Conservation (phyloP, 1,284 basidiomycete species). For the Schizophyllum commune region DNA sequence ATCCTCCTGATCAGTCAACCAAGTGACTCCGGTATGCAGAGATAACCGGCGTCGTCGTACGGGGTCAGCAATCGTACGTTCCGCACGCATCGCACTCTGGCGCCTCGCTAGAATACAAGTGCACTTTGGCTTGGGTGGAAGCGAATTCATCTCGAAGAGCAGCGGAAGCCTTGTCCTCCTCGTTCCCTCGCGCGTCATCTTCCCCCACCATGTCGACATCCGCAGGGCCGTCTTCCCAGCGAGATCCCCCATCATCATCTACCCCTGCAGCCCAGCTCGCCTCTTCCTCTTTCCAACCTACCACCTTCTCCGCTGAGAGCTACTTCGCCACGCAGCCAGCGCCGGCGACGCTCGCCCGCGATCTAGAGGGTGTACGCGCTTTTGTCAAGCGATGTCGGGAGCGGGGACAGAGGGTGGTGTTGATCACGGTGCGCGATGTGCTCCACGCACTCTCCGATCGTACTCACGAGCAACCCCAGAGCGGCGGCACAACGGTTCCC, state of each 20-base stretch:
- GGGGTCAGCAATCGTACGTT: no score
- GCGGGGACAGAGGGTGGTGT: slow-evolving; percentile 71
- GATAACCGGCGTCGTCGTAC: no score
- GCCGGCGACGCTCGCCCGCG: slow-evolving; percentile 61
- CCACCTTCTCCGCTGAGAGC: slow-evolving; percentile 70
- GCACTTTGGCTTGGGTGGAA: no score
- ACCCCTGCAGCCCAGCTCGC: not conserved
- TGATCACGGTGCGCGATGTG: slow-evolving; percentile 83
- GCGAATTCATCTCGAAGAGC: no score
- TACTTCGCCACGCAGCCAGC: slow-evolving; percentile 84
- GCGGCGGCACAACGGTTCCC: slow-evolving; percentile 92
- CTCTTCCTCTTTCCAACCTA: slow-evolving; percentile 15
- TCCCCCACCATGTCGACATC: not conserved
- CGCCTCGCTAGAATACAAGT: no score
- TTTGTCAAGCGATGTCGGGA: slow-evolving; percentile 70
- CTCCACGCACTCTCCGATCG: slow-evolving; percentile 3
- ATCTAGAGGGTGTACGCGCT: slow-evolving; percentile 50
- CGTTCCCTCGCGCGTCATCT: no score
- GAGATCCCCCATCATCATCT: slow-evolving; percentile 1
- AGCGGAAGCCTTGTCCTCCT: no score
- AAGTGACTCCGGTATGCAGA: no score
- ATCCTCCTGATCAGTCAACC: no score
- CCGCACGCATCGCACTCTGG: no score
- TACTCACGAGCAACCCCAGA: slow-evolving; percentile 39
- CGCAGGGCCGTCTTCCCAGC: slow-evolving; percentile 5